Base-by-base conservation (phyloP, 805 yeast species). In the Jamesozyma spencerorum region DNA sequence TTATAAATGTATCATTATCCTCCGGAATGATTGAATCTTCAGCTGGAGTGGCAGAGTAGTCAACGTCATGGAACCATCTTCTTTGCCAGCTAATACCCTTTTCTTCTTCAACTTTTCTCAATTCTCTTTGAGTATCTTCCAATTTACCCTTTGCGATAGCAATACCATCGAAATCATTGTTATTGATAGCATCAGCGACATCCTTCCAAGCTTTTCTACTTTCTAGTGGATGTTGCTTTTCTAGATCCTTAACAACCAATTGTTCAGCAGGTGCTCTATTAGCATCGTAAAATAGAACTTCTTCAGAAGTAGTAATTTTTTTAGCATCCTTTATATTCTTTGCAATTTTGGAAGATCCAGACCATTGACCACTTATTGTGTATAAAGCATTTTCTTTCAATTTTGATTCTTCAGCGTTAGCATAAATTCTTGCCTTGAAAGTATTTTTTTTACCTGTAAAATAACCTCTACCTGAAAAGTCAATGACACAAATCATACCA, bases 291-390 rank as follows among this genome's bases (percentile, higher is more conserved):
- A 84, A 84, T 26, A 77, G 51, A 8, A 41, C 38, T 31, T 47
- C 53, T 15, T 44, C 47, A 11, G 40, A 39, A 8, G 37, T 34
- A 14, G 35, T 30, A 13, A 22, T 26, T 13, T 39, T 34, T 22
- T 40, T 42, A 24, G 43, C 44, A 26, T 41, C 40, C 3, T 22
- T 27, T 20, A 40, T 34, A 18, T 87, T 90, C 57, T 75, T 73
- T 47, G 65, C 67, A 48, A 85, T 78, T 53, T 68, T 71, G n/a
- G 90, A 81, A 49, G 68, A 66, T 26, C 82, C 92, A 12, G 92
- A 80, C 98, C 97, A 92, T 68, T 87, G 97, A 39, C 98, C 98
- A 37, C 70, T 54, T 45, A 92, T 79, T 20, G 95, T 85, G 65
- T 75, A 84, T 45, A 87, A 63, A 2, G 94, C 85, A 43, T 79